Evolutionary conservation across 192 early-diverging fungal genomes (phyloP), one percentile per base, ranked within the genome.

Genomic region (Podila verticillata): DNA sequence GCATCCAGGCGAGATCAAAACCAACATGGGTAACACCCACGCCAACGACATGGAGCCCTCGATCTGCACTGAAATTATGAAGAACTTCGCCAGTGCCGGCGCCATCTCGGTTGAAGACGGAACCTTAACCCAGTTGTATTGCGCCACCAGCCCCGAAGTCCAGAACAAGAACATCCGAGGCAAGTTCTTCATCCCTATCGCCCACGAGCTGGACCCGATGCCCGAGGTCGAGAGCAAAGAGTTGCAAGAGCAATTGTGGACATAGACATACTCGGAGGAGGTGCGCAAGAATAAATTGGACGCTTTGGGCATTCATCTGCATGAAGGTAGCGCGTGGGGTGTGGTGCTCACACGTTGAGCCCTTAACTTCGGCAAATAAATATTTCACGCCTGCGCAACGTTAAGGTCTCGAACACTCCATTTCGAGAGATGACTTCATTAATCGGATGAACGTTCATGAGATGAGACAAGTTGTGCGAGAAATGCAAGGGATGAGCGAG

Each of bases 121-220:
- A 31, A 70, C 84, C 2, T 44, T 84, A n/a, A 84, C 84, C 5
- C 84, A 84, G 54, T 36, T 84, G n/a, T 87, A 86, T 35, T 34
- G 70, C 28, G 82, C 86, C 8, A 87, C 84, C 19, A 86, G 84
- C 26, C 86, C 84, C 49, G 82, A 87, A 60, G 59, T 86, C 29
- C 64, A 84, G 56, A 47, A 84, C 28, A 74, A 78, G 57, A 71
- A 82, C 62, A 44, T 48, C 26, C 70, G 70, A n/a, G 62, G 62
- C 20, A 19, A 36, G 24, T 65, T 64, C 35, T 72, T 72, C 44
- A 31, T 39, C 12, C 70, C 70, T 29, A 36, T 44, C 64, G 49
- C 32, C 31, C 22, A 57, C 12, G 5, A 35, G 12, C 31, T 30
- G 28, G 48, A 26, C 26, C 35, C 13, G 20, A 62, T n/a, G 5